These are phyloP conservation scores for Cucurbita argyrosperma DNA, from an alignment of 306 rosid genomes.

Conservation along the genomic window DNA sequence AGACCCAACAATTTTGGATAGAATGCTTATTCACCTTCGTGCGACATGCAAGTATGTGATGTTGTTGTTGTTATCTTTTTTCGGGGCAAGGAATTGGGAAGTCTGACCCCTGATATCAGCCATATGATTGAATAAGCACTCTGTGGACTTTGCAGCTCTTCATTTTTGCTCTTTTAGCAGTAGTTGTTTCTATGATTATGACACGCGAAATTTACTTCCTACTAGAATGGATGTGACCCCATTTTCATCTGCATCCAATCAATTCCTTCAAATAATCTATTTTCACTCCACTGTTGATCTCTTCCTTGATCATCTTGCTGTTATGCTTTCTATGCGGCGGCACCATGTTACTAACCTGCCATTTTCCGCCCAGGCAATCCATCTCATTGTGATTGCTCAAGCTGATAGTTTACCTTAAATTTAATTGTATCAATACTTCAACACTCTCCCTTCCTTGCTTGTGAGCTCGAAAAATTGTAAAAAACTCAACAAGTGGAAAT, in stretches of 20 bases:
- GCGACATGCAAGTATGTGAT: conserved; percentile 63
- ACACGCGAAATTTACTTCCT: background rate
- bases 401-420: too few relatives aligned
- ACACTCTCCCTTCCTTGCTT: too few relatives aligned
- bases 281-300: background rate
- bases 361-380: background rate
- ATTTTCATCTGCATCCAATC: background rate
- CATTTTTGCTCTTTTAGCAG: background rate
- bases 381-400: too few relatives aligned
- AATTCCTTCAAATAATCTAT: background rate
- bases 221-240: background rate
- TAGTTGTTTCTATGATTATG: background rate
- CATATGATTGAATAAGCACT: background rate
- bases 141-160: background rate
- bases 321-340: background rate
- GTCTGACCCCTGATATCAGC: background rate
- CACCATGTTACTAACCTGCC: background rate
- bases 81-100: background rate
- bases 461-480: too few relatives aligned
- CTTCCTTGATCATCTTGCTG: background rate
- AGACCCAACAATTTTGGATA: conserved; percentile 39
- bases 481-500: too few relatives aligned
- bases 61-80: background rate
- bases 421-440: too few relatives aligned
- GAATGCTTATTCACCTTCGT: conserved; percentile 52